phyloP scores from a whole-genome alignment of 23 red algal species.

The Gracilaria domingensis region DNA sequence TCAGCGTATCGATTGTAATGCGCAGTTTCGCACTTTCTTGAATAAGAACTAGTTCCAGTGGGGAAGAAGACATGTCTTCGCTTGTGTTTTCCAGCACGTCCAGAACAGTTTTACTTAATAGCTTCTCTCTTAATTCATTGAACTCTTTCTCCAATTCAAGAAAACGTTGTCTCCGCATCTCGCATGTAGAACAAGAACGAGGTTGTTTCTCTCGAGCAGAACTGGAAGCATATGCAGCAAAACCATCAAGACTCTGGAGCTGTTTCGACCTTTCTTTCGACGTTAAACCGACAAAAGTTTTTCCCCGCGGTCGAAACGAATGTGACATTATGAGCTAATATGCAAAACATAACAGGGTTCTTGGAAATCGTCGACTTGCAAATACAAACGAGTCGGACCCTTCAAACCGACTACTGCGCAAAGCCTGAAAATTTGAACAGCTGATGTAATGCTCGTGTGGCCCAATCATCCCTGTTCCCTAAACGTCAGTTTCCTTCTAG shows the following conservation, averaged over 20 bases:
- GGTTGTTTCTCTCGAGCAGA: neutral
- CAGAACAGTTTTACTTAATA: constrained; percentile 46
- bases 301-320: constrained; percentile 41
- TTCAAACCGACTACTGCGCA: neutral
- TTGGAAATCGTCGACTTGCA: neutral
- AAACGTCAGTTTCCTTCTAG: neutral
- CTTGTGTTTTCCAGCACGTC: constrained; percentile 23
- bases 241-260: constrained; percentile 51
- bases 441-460: constrained; percentile 10
- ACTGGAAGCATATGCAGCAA: constrained; percentile 22
- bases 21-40: constrained; percentile 60
- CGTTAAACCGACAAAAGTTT: constrained; percentile 58
- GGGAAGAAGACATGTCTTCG: constrained; percentile 30
- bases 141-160: constrained; percentile 39
- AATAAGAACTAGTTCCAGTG: constrained; percentile 25
- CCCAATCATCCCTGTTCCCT: neutral
- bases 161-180: constrained; percentile 21
- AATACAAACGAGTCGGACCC: neutral
- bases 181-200: constrained; percentile 22
- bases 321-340: neutral
- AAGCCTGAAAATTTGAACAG: neutral
- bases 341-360: neutral
- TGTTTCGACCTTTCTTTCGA: constrained; percentile 33
- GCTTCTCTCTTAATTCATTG: constrained; percentile 23
- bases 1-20: constrained; percentile 52